These are phyloP conservation scores for Cynanchum wilfordii DNA, from an alignment of 257 asterid genomes.

Conservation along the genomic window DNA sequence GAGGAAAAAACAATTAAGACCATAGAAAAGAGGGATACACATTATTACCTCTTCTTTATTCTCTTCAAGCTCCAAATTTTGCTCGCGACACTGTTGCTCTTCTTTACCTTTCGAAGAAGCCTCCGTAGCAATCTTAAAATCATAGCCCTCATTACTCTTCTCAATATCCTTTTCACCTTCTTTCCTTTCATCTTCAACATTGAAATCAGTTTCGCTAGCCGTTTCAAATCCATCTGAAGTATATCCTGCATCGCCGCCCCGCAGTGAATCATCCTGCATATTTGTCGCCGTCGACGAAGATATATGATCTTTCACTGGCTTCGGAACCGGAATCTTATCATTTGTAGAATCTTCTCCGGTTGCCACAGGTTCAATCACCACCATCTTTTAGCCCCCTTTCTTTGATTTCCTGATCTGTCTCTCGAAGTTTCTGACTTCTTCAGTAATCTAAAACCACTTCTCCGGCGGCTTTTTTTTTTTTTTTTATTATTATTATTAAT, in stretches of 20 bases:
- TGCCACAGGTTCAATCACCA: not conserved
- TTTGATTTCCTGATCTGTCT: not conserved
- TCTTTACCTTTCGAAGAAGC: slow-evolving; percentile 4
- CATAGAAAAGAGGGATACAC: not conserved
- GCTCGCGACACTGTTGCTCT: not conserved
- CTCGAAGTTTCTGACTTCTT: not conserved
- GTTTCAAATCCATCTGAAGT: slow-evolving; percentile 82
- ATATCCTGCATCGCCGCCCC: slow-evolving; percentile 29
- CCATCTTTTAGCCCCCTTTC: slow-evolving; percentile 1
- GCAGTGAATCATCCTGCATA: slow-evolving; percentile 6
- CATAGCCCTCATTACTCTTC: not conserved
- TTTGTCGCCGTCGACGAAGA: slow-evolving; percentile 14
- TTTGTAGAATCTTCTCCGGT: not conserved
- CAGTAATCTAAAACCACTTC: not conserved
- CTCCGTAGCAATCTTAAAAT: not conserved
- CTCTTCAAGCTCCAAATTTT: slow-evolving; percentile 12
- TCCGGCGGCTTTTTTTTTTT: no score
- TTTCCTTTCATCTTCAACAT: slow-evolving; percentile 24
- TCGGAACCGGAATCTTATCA: not conserved
- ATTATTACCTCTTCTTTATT: slow-evolving; percentile 18
- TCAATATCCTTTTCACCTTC: not conserved
- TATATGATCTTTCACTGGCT: not conserved
- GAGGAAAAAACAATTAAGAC: not conserved
- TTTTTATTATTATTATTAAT: no score
- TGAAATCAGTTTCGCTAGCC: slow-evolving; percentile 87